Evolutionary conservation across 208 protist species (phyloP).

Genomic region (Phytomonas sp.): DNA sequence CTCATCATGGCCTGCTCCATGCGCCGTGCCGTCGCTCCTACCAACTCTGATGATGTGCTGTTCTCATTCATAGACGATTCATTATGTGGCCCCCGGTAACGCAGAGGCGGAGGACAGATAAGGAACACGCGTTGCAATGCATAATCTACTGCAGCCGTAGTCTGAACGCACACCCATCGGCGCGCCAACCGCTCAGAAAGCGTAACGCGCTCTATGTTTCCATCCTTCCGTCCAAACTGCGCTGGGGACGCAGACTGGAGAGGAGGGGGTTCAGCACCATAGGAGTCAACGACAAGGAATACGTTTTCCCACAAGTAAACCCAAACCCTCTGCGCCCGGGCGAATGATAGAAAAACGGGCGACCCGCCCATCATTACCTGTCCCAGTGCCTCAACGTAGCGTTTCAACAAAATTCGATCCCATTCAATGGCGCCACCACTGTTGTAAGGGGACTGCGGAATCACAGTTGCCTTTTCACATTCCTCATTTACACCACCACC

Average conservation of each 20-base stretch:
- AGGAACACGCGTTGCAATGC: neutral
- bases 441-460: neutral
- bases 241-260: neutral
- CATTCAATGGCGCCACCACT: neutral
- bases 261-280: neutral
- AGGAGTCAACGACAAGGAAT: slow-evolving; percentile 11
- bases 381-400: neutral
- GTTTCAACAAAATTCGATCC: neutral
- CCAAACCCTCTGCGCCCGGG: slow-evolving; percentile 31
- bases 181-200: neutral
- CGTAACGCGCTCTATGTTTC: neutral
- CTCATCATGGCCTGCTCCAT: neutral
- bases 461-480: slow-evolving; percentile 8
- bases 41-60: neutral
- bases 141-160: neutral
- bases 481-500: slow-evolving; percentile 7
- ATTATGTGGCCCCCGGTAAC: neutral
- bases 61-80: neutral
- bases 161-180: neutral
- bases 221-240: neutral
- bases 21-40: neutral
- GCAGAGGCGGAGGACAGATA: neutral
- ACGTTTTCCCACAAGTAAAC: slow-evolving; percentile 64
- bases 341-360: slow-evolving; percentile 11
- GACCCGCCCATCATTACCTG: neutral